Percentiles rank a stretch among this genome's conserved stretches.
Conservation (phyloP, 1,284 basidiomycete genomes). For the Leccinum insolens region DNA sequence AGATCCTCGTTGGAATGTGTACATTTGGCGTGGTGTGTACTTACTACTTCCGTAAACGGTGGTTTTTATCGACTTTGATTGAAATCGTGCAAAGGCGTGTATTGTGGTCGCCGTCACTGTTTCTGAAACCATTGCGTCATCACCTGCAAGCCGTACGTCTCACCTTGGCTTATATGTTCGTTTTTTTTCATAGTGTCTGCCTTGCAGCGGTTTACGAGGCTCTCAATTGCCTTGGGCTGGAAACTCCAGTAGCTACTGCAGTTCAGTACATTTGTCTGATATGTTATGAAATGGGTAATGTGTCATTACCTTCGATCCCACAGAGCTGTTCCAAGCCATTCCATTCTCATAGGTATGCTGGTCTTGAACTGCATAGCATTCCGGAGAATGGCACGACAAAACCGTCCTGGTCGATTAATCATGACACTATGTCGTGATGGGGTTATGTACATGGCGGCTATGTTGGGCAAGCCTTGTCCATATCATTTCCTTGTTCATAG, state of each 20-base stretch:
- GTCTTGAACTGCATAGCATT: constrained; percentile 25
- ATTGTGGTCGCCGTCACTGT: constrained; percentile 11
- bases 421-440: constrained; percentile 26
- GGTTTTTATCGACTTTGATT: not conserved
- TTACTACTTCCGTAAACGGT: not conserved
- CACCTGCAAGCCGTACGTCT: constrained; percentile 10
- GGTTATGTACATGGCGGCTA: constrained; percentile 24
- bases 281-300: constrained; percentile 20
- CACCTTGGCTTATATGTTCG: not conserved
- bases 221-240: constrained; percentile 13
- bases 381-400: constrained; percentile 17
- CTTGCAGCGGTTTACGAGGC: constrained; percentile 17
- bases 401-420: constrained; percentile 14
- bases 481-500: not conserved
- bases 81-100: constrained; percentile 12
- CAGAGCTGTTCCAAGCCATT: not conserved
- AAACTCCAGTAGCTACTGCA: constrained; percentile 8
- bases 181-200: not conserved
- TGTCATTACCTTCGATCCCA: not conserved
- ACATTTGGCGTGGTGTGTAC: constrained; percentile 17
- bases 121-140: constrained; percentile 17
- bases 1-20: constrained; percentile 21
- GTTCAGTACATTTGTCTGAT: constrained; percentile 19
- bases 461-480: constrained; percentile 9
- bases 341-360: constrained; percentile 18